phyloP scores from a whole-genome alignment of 2,329 filamentous ascomycete genomes.

The Diaporthe longicolla region DNA sequence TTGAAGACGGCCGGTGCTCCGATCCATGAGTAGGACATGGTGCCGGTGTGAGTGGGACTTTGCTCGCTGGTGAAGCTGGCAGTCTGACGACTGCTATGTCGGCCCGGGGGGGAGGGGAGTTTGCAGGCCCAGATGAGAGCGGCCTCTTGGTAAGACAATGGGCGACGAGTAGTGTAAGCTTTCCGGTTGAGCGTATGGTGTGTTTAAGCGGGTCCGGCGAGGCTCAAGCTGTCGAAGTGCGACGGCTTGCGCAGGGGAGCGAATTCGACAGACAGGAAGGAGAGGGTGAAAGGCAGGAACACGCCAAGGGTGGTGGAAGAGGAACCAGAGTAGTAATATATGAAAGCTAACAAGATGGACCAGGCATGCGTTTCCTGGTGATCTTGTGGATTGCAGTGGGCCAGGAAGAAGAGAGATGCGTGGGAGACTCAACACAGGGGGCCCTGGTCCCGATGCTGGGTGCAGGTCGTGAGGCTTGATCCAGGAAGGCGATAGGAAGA shows the following conservation, averaged over 20 bases:
- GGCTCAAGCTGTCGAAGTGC: conserved; percentile 23
- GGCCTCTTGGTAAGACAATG: background rate
- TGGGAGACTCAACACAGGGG: conserved; percentile 41
- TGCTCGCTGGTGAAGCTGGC: conserved; percentile 19
- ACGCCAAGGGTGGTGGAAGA: background rate
- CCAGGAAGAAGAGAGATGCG: conserved; percentile 37
- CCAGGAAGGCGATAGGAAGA: conserved; percentile 26
- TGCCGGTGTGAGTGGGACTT: conserved; percentile 39
- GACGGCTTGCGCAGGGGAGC: conserved; percentile 34
- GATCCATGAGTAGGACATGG: conserved; percentile 71
- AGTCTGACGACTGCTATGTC: background rate
- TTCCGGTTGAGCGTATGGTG: background rate
- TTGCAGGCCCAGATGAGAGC: background rate
- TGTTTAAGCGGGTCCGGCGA: conserved; percentile 25
- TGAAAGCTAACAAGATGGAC: conserved; percentile 35
- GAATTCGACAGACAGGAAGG: background rate
- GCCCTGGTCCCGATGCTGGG: conserved; percentile 35
- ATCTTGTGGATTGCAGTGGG: conserved; percentile 37
- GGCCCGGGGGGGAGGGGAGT: background rate
- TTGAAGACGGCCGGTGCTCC: conserved; percentile 73
- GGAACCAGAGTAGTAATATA: conserved; percentile 40
- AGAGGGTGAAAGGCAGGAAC: background rate
- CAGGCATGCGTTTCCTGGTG: conserved; percentile 32
- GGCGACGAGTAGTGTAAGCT: conserved; percentile 11
- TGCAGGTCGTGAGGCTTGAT: conserved; percentile 36